These are phyloP conservation scores for Citrus medica DNA, from an alignment of 345 rosid species.

Conservation along the genomic window DNA sequence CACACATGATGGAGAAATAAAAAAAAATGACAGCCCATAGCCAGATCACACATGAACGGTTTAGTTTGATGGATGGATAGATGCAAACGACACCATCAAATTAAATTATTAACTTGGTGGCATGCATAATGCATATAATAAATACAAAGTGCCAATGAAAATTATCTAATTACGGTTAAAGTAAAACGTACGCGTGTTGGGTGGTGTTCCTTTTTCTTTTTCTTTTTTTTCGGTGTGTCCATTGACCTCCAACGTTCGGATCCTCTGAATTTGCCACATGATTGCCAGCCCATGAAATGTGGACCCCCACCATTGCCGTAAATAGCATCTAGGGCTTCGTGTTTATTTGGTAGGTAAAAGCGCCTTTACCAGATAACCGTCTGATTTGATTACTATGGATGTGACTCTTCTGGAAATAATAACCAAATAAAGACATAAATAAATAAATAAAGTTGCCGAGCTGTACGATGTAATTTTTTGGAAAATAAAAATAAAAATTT, in stretches of 20 bases:
- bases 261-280: conserved; percentile 23
- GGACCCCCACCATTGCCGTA: conserved; percentile 16
- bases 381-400: background rate
- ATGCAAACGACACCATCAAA: too few relatives aligned
- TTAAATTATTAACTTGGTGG: too few relatives aligned
- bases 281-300: conserved; percentile 22
- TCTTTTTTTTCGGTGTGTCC: background rate
- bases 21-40: conserved; percentile 33
- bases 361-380: background rate
- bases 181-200: background rate
- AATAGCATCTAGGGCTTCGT: background rate
- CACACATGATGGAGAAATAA: background rate
- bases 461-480: too few relatives aligned
- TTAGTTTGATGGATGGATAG: too few relatives aligned
- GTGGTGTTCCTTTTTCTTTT: background rate
- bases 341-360: background rate
- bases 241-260: conserved; percentile 7
- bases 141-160: background rate
- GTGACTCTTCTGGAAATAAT: background rate
- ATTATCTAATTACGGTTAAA: background rate
- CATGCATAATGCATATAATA: too few relatives aligned
- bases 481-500: too few relatives aligned
- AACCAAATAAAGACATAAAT: too few relatives aligned
- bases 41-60: conserved; percentile 29
- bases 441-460: too few relatives aligned